Conservation (phyloP, 2,329 filamentous ascomycete genomes). For the Penicillium verrucosum region DNA sequence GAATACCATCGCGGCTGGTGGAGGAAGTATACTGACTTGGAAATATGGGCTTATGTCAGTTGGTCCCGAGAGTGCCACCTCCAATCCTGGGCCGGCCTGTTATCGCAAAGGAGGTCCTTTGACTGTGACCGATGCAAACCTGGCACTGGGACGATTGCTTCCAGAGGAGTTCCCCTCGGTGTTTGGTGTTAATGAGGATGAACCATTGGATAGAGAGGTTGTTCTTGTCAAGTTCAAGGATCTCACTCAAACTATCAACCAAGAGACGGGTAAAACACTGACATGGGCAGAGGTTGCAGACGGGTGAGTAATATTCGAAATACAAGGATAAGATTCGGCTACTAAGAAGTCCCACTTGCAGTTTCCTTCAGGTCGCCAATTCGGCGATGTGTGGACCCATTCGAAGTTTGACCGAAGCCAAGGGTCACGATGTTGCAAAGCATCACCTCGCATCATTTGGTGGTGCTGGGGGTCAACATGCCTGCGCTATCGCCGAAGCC, state of each 20-base stretch:
- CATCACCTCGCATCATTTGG: slow-evolving; percentile 84
- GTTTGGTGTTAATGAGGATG: slow-evolving; percentile 29
- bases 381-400: slow-evolving; percentile 88
- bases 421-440: slow-evolving; percentile 80
- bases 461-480: slow-evolving; percentile 85
- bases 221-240: slow-evolving; percentile 72
- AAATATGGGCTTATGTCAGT: slow-evolving; percentile 83
- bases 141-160: slow-evolving; percentile 77
- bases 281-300: slow-evolving; percentile 54
- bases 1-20: slow-evolving; percentile 88
- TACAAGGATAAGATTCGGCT: not conserved
- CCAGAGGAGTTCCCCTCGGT: slow-evolving; percentile 77
- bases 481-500: slow-evolving; percentile 80
- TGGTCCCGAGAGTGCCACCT: slow-evolving; percentile 80
- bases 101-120: slow-evolving; percentile 70
- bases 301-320: not conserved
- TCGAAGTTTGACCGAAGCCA: slow-evolving; percentile 77
- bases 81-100: slow-evolving; percentile 60
- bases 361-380: slow-evolving; percentile 84
- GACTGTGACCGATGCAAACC: slow-evolving; percentile 86
- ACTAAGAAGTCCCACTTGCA: slow-evolving; percentile 65
- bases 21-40: slow-evolving; percentile 67
- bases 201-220: slow-evolving; percentile 71
- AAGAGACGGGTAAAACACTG: slow-evolving; percentile 53
- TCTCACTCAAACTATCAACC: slow-evolving; percentile 72